These are phyloP conservation scores for Mucor mucedo DNA, from an alignment of 371 early-diverging fungal species.

Conservation along the genomic window DNA sequence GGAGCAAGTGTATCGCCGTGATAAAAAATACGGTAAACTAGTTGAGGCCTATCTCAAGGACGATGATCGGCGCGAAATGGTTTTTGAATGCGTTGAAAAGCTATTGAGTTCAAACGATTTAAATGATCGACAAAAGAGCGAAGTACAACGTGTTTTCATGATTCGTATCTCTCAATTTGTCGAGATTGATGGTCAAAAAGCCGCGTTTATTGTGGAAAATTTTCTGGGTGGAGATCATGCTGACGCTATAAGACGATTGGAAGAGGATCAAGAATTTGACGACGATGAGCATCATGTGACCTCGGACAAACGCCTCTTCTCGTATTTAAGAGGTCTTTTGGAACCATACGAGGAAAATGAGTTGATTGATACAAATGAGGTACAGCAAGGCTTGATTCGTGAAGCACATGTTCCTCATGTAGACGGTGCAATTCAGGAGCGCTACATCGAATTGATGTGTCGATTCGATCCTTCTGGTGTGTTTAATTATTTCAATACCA, in stretches of 20 bases:
- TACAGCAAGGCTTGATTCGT: conserved; percentile 17
- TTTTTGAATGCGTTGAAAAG: conserved; percentile 65
- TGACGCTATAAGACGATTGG: conserved; percentile 59
- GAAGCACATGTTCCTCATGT: conserved; percentile 24
- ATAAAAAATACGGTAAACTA: conserved; percentile 68
- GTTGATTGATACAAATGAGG: conserved; percentile 8
- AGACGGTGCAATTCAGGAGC: conserved; percentile 58
- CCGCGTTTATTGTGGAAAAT: conserved; percentile 61
- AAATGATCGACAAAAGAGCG: conserved; percentile 58
- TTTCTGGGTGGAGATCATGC: conserved; percentile 71
- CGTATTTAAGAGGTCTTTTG: conserved; percentile 71
- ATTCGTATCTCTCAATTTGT: conserved; percentile 70
- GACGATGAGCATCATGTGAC: conserved; percentile 49
- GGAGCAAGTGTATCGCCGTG: conserved; percentile 67
- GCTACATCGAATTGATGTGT: conserved; percentile 73
- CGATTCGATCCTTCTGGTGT: conserved; percentile 73
- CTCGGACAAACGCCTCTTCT: conserved; percentile 61
- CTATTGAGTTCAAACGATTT: conserved; percentile 56
- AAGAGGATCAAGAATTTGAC: conserved; percentile 57
- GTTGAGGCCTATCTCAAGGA: conserved; percentile 75
- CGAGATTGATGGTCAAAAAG: conserved; percentile 69
- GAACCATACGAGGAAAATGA: conserved; percentile 46
- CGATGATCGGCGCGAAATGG: conserved; percentile 53
- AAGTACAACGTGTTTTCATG: conserved; percentile 66
- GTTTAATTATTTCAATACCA: conserved; percentile 64